Evolutionary conservation across 2,329 filamentous ascomycete genomes (phyloP).

Genomic region (Ascochyta viciae-villosae): DNA sequence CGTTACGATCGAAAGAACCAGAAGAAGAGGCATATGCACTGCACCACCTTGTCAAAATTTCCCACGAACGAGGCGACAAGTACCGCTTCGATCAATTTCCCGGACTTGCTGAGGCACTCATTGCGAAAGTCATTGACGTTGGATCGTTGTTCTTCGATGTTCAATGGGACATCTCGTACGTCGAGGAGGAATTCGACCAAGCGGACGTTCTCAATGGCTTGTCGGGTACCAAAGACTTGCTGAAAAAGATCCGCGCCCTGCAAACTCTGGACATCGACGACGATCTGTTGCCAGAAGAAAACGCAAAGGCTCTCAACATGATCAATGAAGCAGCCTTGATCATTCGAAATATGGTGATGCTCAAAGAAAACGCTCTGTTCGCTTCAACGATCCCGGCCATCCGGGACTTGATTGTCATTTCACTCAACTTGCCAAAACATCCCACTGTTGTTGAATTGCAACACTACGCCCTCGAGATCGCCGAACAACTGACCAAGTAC

Average conservation of each 20-base stretch:
- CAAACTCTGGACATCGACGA: constrained; percentile 66
- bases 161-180: constrained; percentile 78
- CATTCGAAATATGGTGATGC: constrained; percentile 93
- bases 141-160: constrained; percentile 82
- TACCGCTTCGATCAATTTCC: constrained; percentile 94
- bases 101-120: constrained; percentile 83
- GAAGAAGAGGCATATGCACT: constrained; percentile 91
- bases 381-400: constrained; percentile 77
- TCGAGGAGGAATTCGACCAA: constrained; percentile 58
- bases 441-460: constrained; percentile 82
- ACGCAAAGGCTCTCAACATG: constrained; percentile 73
- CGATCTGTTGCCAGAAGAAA: constrained; percentile 73
- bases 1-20: constrained; percentile 78
- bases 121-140: constrained; percentile 82
- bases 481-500: constrained; percentile 87
- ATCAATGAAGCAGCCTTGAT: constrained; percentile 88
- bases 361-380: constrained; percentile 86
- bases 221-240: constrained; percentile 71
- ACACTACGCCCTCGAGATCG: constrained; percentile 89
- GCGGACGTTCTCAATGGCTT: constrained; percentile 68
- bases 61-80: constrained; percentile 91
- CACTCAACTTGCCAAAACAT: constrained; percentile 76
- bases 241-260: constrained; percentile 74
- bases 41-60: constrained; percentile 94
- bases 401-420: constrained; percentile 82